phyloP scores from a whole-genome alignment of 768 basidiomycete species.

The Dendrothele bispora region DNA sequence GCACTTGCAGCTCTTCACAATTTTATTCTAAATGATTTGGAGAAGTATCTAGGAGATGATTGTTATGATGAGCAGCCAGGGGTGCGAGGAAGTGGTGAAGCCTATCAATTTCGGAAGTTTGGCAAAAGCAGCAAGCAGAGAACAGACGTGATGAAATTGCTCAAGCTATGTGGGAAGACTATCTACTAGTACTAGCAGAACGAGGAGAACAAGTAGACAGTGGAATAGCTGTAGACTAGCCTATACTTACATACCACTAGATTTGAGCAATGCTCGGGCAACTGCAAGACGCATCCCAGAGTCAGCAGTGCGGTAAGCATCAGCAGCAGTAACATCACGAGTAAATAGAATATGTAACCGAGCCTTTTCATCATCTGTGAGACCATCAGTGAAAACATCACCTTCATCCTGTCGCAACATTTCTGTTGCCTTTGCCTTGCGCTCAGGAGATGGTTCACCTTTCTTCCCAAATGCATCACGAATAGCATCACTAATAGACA shows the following conservation, averaged over 20 bases:
- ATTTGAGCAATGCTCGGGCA: neutral
- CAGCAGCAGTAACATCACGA: neutral
- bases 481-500: neutral
- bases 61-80: neutral
- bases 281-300: neutral
- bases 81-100: neutral
- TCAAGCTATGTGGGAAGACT: slow-evolving; percentile 22
- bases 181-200: slow-evolving; percentile 9
- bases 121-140: slow-evolving; percentile 8
- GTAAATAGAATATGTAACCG: neutral
- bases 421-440: neutral
- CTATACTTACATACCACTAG: too few relatives aligned
- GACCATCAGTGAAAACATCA: neutral
- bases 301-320: neutral
- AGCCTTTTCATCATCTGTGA: neutral
- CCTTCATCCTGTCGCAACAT: neutral
- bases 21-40: slow-evolving; percentile 14
- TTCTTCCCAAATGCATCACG: neutral
- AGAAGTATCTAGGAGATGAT: neutral
- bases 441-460: neutral
- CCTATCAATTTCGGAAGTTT: slow-evolving; percentile 1
- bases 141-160: slow-evolving; percentile 21
- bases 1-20: slow-evolving; percentile 21
- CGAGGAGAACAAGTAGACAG: neutral
- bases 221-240: too few relatives aligned